A percentile compares a stretch with the other conserved stretches of the same genome.
phyloP scores from a whole-genome alignment of 139 green algal species.

The Eudorina sp. region DNA sequence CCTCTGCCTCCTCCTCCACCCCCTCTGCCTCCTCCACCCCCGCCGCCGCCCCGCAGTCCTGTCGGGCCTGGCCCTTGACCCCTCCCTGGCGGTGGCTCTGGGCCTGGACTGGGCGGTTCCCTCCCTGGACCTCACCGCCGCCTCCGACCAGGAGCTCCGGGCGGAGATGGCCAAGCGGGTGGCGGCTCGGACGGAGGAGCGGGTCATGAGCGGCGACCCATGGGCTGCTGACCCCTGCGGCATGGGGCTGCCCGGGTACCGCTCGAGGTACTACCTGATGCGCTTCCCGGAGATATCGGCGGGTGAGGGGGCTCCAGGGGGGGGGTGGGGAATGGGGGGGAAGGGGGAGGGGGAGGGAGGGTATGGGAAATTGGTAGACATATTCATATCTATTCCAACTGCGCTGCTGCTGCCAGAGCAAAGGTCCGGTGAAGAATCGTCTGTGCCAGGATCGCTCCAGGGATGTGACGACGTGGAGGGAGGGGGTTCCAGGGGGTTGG shows the following conservation, averaged over 20 bases:
- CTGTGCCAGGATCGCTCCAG: no score
- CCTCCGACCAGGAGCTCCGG: constrained; percentile 49
- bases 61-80: constrained; percentile 6
- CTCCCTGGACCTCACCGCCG: background rate
- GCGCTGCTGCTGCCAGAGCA: no score
- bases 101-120: constrained; percentile 32
- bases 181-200: constrained; percentile 42
- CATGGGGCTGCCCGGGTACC: constrained; percentile 62
- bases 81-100: constrained; percentile 27
- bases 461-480: background rate
- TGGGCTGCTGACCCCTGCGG: constrained; percentile 68
- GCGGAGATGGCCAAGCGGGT: constrained; percentile 60
- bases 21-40: background rate
- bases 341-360: no score
- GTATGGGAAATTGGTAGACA: no score
- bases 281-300: constrained; percentile 51
- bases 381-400: no score
- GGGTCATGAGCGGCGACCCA: constrained; percentile 33
- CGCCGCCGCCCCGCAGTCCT: constrained; percentile 17
- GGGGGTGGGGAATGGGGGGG: background rate
- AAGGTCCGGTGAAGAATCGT: no score
- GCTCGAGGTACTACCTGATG: constrained; percentile 67
- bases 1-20: background rate
- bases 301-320: background rate
- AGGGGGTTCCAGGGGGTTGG: background rate